Evolutionary conservation across 257 asterid species (phyloP), one percentile per base, ranked within the genome.

Genomic region (Knoxia roxburghii): DNA sequence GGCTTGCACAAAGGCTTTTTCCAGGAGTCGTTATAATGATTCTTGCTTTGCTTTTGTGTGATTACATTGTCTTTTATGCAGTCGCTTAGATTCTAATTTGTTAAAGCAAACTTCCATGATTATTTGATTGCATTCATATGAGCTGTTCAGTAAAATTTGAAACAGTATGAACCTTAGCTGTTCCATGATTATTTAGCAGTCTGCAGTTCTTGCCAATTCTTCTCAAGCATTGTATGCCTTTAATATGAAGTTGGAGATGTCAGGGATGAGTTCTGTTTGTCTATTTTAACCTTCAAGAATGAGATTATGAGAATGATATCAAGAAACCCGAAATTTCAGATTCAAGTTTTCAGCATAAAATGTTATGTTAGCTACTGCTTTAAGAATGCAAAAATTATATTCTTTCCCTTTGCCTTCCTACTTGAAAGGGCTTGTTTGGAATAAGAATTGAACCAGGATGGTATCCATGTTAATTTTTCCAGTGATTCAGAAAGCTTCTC

Each of bases 401-500:
- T 30, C 0, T 6, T n/a, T 21, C 30, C 56, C 6, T n/a, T 1
- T 20, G 2, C 30, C 52, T 41, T 17, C 50, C 68, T 11, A 4
- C 23, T n/a, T 6, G 43, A 63, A 55, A 30, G 15, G 14, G 41
- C 23, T 41, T 64, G 20, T 41, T 23, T 30, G 30, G 41, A n/a
- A 35, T 27, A 45, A 50, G n/a, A 26, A 18, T 6, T 57, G 26
- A 49, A 51, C n/a, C 56, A 52, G 27, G 59, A 20, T 57, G 57
- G 67, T 48, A n/a, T 24, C 37, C 68, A 59, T 23, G 4, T 40
- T 63, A 11, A 69, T 41, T 63, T 65, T 71, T 41, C 26, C 88
- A 91, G 92, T 73, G 82, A 70, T 68, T 66, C 80, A 64, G 64
- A 71, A 41, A 56, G 77, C 78, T 26, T 63, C 68, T 33, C 43